Evolutionary conservation across 768 basidiomycete species (phyloP).

Genomic region (Harrya chromipes): DNA sequence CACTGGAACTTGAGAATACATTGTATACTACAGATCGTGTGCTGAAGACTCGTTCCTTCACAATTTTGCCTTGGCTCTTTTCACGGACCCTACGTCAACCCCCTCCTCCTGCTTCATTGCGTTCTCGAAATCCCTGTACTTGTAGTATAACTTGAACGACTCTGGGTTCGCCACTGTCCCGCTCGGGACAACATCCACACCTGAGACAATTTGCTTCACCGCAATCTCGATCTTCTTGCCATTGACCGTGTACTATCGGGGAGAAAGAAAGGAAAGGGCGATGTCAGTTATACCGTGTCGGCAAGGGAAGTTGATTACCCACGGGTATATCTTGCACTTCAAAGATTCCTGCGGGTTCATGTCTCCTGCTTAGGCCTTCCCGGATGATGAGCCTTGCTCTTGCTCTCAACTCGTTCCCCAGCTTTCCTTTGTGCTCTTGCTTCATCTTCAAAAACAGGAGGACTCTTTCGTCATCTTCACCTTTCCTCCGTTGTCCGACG

Average conservation of each 20-base stretch:
- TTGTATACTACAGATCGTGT: background rate
- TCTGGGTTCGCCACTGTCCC: slow-evolving; percentile 76
- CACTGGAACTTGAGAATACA: background rate
- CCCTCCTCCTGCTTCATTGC: slow-evolving; percentile 19
- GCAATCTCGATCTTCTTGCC: slow-evolving; percentile 80
- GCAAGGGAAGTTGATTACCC: slow-evolving; percentile 24
- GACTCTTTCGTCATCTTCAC: slow-evolving; percentile 71
- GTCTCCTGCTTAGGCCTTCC: slow-evolving; percentile 60
- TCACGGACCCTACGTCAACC: background rate
- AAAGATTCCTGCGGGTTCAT: slow-evolving; percentile 71
- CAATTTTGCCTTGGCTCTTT: slow-evolving; percentile 8
- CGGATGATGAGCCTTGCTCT: slow-evolving; percentile 58
- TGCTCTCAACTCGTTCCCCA: slow-evolving; percentile 54
- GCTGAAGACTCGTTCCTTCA: background rate
- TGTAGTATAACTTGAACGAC: slow-evolving; percentile 60
- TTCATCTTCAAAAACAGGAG: slow-evolving; percentile 72
- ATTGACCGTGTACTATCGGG: slow-evolving; percentile 64
- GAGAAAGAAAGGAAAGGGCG: background rate
- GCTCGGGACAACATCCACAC: slow-evolving; percentile 58
- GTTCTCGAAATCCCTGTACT: slow-evolving; percentile 50
- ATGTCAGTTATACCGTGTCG: background rate
- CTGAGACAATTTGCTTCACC: slow-evolving; percentile 76
- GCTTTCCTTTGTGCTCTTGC: slow-evolving; percentile 43
- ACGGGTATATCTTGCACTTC: slow-evolving; percentile 68
- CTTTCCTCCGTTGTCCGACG: slow-evolving; percentile 61